Conservation (phyloP, 805 yeast genomes). For the Debaryomyces castellii region DNA sequence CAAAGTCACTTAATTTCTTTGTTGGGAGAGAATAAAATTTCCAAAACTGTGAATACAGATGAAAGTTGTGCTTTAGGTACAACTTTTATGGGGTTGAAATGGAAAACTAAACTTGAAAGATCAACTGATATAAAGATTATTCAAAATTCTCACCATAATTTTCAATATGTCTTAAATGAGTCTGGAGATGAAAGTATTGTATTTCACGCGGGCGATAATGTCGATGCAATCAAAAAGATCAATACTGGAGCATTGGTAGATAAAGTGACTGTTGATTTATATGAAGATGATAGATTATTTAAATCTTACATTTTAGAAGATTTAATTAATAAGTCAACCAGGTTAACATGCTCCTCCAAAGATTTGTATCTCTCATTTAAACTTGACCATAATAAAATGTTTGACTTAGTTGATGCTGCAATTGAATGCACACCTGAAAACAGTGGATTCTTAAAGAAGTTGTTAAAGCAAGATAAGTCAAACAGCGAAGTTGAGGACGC, state of each 20-base stretch:
- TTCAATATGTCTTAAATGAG: slow-evolving; percentile 34
- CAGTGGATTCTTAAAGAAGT: slow-evolving; percentile 23
- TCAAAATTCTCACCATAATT: slow-evolving; percentile 56
- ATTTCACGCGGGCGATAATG: slow-evolving; percentile 48
- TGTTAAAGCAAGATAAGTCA: slow-evolving; percentile 21
- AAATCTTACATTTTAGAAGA: slow-evolving; percentile 26
- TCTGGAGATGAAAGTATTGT: slow-evolving; percentile 24
- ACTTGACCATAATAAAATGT: slow-evolving; percentile 50
- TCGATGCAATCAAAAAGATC: slow-evolving; percentile 33
- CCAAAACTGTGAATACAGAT: slow-evolving; percentile 91
- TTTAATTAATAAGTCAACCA: slow-evolving; percentile 24
- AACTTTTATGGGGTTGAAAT: slow-evolving; percentile 72
- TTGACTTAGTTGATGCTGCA: slow-evolving; percentile 44
- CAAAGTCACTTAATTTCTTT: slow-evolving; percentile 57
- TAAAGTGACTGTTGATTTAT: slow-evolving; percentile 30
- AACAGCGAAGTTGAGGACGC: slow-evolving; percentile 24
- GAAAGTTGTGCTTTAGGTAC: slow-evolving; percentile 92
- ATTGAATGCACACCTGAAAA: slow-evolving; percentile 38
- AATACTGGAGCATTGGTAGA: slow-evolving; percentile 33
- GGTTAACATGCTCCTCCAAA: slow-evolving; percentile 41
- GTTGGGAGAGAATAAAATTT: slow-evolving; percentile 58
- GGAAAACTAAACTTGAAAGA: slow-evolving; percentile 65
- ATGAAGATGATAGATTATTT: slow-evolving; percentile 38
- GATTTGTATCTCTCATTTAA: slow-evolving; percentile 41
- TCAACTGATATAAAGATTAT: slow-evolving; percentile 56